Percentiles rank a stretch among this genome's conserved stretches.
Conservation (phyloP, 306 rosid species). For the Casuarina glauca region DNA sequence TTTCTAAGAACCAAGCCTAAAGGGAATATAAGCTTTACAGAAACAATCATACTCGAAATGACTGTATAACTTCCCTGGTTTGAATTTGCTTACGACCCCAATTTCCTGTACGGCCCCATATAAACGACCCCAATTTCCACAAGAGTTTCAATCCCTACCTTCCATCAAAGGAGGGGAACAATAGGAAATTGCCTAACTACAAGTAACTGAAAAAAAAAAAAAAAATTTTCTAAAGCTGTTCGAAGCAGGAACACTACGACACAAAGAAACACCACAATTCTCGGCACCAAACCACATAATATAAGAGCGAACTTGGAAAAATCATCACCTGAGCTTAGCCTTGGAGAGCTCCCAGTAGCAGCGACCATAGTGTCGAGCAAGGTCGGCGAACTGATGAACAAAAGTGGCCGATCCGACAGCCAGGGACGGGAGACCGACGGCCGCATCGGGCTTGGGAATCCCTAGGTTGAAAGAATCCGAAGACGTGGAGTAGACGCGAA, state of each 20-base stretch:
- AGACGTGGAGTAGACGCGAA: conserved; percentile 7
- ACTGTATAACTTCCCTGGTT: not conserved
- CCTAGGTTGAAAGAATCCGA: conserved; percentile 22
- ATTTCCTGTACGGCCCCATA: not conserved
- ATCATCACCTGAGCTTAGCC: not conserved
- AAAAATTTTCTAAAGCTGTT: not conserved
- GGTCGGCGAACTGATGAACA: conserved; percentile 34
- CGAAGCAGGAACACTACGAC: not conserved
- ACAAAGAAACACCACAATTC: not conserved
- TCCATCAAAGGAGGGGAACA: too few species aligned
- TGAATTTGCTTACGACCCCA: not conserved
- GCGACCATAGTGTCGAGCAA: conserved; percentile 62
- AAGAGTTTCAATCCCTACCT: too few species aligned
- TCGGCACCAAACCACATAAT: not conserved
- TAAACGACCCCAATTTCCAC: too few species aligned
- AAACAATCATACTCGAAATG: not conserved
- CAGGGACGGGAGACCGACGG: conserved; percentile 19
- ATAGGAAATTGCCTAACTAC: not conserved
- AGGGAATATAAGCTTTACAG: too few species aligned
- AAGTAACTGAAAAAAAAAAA: not conserved
- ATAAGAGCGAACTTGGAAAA: not conserved
- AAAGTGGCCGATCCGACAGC: conserved; percentile 32
- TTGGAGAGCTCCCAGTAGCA: conserved; percentile 65
- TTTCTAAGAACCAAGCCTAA: too few species aligned
- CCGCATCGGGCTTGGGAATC: conserved; percentile 28